Base-by-base conservation (phyloP, 192 early-diverging fungal genomes). In the Gamsiella multidivaricata region DNA sequence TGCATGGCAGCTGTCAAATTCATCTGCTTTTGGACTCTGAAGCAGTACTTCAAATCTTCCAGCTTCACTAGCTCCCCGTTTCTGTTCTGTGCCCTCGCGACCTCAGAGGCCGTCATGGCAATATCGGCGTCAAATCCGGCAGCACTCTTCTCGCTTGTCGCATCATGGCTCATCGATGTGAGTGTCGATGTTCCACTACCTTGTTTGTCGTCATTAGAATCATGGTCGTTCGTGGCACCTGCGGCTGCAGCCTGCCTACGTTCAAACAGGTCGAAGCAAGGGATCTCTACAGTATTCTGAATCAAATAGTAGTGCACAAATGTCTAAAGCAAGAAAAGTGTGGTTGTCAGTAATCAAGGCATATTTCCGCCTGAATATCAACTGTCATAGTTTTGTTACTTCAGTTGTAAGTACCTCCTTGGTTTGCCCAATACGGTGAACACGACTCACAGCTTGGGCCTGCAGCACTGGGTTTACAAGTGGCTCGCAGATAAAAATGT, bases 361-460 rank as follows among this genome's bases (percentile, higher is more conserved):
- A n/a, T n/a, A n/a, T n/a, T n/a, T n/a, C n/a, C n/a, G n/a, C n/a
- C n/a, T n/a, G n/a, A n/a, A n/a, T n/a, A n/a, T n/a, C n/a, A n/a
- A n/a, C n/a, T n/a, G n/a, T n/a, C n/a, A n/a, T n/a, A n/a, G n/a
- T n/a, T n/a, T n/a, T n/a, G n/a, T n/a, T n/a, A n/a, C n/a, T n/a
- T n/a, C n/a, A n/a, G n/a, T n/a, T n/a, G n/a, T n/a, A n/a, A n/a
- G 20, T 69, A 82, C 81, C 81, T 70, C 61, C 22, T 83, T 76
- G 1, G 66, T 75, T 41, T 83, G 82, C 5, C 82, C 82, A 51
- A 83, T 83, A 10, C 82, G 66, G 47, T 83, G 79, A 0, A 83
- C 82, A 57, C 82, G 82, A 34, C 76, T 83, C 25, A 83, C 80
- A 26, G 82, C 82, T 53, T 83, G 82, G 4, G 70, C 67, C 37